Base-by-base conservation (phyloP, 148 eudicot species). In the Arbutus unedo region DNA sequence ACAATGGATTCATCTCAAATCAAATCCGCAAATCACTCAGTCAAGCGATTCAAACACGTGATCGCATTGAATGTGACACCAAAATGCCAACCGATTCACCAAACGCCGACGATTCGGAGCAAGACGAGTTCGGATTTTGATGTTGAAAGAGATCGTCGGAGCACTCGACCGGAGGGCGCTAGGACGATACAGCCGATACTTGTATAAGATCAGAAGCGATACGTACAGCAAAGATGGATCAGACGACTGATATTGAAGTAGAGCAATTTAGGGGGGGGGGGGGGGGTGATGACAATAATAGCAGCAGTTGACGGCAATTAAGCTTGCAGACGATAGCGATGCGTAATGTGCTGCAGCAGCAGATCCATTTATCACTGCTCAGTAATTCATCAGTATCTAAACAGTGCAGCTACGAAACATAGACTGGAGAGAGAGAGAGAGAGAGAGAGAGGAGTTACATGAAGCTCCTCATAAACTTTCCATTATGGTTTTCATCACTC, bases 1-100 rank as follows among this genome's bases (percentile, higher is more conserved):
- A 96, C 44, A 96, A 79, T 6, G 99, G 99, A 87, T 94, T 94
- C 99, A 96, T 95, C 47, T 81, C 74, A 19, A 10, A 44, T 15
- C 49, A 19, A 71, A 19, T 80, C 51, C 55, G 16, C 43, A 76
- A 51, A 78, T 56, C 77, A 54, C 45, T 47, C 66, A 71, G 19
- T 80, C 82, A 48, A 19, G 16, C 16, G n/a, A 4, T 1, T 59
- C 53, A 15, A 45, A 21, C 73, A 47, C 74, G 67, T 66, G 15
- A 66, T 31, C 75, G 44, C 44, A 16, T 48, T 18, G 75, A 50
- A 41, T 41, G 55, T n/a, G 43, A 8, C 15, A 18, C n/a, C 38
- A 21, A 19, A 71, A 70, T 54, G 66, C 44, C 50, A 25, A 72
- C 43, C 60, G 82, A 77, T 83, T 84, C 38, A 51, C 9, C 21